Evolutionary conservation across 2,329 filamentous ascomycete genomes (phyloP), one percentile per base, ranked within the genome.

Genomic region (Shiraia bambusicola): DNA sequence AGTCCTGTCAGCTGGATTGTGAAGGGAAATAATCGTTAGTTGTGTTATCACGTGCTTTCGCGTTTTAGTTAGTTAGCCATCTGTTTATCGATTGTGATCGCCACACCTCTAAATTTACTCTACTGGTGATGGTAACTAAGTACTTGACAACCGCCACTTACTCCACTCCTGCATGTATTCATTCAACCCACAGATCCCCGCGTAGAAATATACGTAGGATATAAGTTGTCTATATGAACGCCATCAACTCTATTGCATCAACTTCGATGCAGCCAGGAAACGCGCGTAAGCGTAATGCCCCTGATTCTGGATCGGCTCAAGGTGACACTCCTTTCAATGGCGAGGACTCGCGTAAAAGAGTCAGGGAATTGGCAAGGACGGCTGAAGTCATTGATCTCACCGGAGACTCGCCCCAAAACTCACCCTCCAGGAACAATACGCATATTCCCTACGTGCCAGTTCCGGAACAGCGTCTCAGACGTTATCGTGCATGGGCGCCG

Each of bases 401-500:
- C 3, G 39, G 26, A 36, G 42, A 52, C 2, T 38, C 51, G 6
- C 43, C 50, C 0, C 42, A 50, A 35, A 54, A 51, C 24, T 45
- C 47, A 5, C 42, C 39, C 6, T 57, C 45, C 29, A 57, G 50
- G 40, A 58, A 49, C 19, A 34, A 42, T 29, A 59, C 59, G 46
- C 34, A 34, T 29, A 43, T 42, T 3, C 30, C 12, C 15, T 42
- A 57, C 36, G 45, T 38, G 26, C 45, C 52, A 14, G 33, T 49
- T 19, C 49, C 47, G 36, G 65, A 69, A 47, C 67, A 64, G 53
- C 62, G 66, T 13, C 51, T 63, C 25, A 51, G 49, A 11, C 56
- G 56, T 32, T 63, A 56, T 46, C 65, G 66, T 19, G 49, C 59
- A 6, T 62, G 69, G 24, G 57, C 78, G 22, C 76, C 79, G 3